phyloP scores from a whole-genome alignment of 1,284 basidiomycete species.

The Ganoderma meredithae region DNA sequence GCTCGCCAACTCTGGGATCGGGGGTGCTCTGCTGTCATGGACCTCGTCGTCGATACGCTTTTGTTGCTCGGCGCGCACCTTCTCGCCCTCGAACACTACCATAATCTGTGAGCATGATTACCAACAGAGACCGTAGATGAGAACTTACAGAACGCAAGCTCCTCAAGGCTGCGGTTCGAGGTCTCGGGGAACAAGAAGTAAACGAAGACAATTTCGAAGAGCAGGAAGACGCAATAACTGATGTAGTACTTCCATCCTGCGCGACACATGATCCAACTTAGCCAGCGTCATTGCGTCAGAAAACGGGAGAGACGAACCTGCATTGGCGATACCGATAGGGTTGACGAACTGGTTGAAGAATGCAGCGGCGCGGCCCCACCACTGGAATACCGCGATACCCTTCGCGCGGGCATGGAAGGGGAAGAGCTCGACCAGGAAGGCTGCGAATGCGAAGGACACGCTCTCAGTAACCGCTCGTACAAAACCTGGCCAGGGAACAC shows the following conservation, averaged over 20 bases:
- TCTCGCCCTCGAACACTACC: slow-evolving; percentile 58
- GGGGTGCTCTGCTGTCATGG: slow-evolving; percentile 28
- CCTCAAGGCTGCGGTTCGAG: slow-evolving; percentile 61
- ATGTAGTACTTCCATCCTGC: slow-evolving; percentile 45
- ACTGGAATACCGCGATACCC: slow-evolving; percentile 70
- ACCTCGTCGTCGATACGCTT: slow-evolving; percentile 54
- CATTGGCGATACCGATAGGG: slow-evolving; percentile 66
- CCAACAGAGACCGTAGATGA: too few species aligned
- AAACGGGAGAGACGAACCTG: slow-evolving; percentile 40
- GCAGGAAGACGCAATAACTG: slow-evolving; percentile 39
- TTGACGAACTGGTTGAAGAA: slow-evolving; percentile 81
- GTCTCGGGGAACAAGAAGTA: slow-evolving; percentile 60
- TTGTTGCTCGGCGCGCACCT: slow-evolving; percentile 50
- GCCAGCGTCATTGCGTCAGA: background rate
- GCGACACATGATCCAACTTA: background rate
- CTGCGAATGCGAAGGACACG: slow-evolving; percentile 35
- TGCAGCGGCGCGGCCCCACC: slow-evolving; percentile 60
- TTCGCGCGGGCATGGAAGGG: slow-evolving; percentile 72
- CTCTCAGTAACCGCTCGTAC: background rate
- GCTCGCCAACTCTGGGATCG: slow-evolving; percentile 24
- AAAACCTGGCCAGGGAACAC: slow-evolving; percentile 23
- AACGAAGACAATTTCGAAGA: slow-evolving; percentile 61
- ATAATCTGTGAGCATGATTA: background rate
- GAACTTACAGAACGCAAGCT: slow-evolving; percentile 63
- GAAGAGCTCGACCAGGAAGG: slow-evolving; percentile 72